Base-by-base conservation (phyloP, 257 asterid species). In the Solanum chmielewskii region DNA sequence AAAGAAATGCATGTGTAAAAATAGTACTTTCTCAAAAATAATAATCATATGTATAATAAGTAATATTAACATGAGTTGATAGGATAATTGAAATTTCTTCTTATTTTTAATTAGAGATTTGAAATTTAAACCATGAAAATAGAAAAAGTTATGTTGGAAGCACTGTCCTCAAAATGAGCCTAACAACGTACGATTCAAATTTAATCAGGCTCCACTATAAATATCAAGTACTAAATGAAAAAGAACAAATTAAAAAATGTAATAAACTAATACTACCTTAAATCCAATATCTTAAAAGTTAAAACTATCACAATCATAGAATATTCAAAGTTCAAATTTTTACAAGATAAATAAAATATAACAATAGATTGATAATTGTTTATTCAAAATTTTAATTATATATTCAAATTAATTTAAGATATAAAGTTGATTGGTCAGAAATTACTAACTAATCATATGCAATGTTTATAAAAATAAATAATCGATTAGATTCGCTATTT, bases 131-230 rank as follows among this genome's bases (percentile, higher is more conserved):
- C 0, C 14, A 60, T 4, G 7, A 60, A 23, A 2, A 60, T 23
- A 14, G 0, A 10, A 23, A 60, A 23, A 60, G 13, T 23, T 23
- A 4, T 23, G 27, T 23, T 4, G 31, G 3, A 23, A 23, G 69
- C 69, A 2, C 3, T 23, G 7, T 2, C 69, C 7, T 23, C 0
- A 23, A 60, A 23, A 60, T 60, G 7, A 16, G 60, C 60, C 0
- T 2, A 60, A 0, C 0, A 23, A 60, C 6, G 1, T 4, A 2
- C 0, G 0, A 60, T 60, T 60, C 0, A 60, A 23, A 60, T 2
- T 60, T 2, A 23, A 23, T 23, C 29, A 60, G 2, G 0, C 29
- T 9, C 1, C 29, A 4, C 9, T 60, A 21, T 1, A 49, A 14
- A 47, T 1, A 4, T 49, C 3, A 23, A 60, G 2, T 1, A 23